Evolutionary conservation across 805 yeast genomes (phyloP).

Genomic region (Candida arabinofermentans): DNA sequence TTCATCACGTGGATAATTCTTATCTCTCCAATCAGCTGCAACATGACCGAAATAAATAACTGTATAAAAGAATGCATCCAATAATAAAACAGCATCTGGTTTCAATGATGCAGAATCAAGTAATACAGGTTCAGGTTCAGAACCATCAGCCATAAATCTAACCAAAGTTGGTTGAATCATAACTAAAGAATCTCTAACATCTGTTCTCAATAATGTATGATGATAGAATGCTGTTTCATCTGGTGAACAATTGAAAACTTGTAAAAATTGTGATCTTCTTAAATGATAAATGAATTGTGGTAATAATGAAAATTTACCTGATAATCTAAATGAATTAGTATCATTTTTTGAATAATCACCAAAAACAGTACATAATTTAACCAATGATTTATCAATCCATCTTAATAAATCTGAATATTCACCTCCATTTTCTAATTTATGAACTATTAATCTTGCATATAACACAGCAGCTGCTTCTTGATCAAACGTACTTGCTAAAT

Average conservation of each 20-base stretch:
- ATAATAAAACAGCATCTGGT: conserved; percentile 79
- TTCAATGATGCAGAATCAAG: conserved; percentile 90
- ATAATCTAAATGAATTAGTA: conserved; percentile 73
- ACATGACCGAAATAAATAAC: conserved; percentile 93
- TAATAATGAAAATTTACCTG: conserved; percentile 78
- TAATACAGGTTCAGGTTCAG: conserved; percentile 86
- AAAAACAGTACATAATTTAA: conserved; percentile 85
- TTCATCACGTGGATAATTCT: conserved; percentile 90
- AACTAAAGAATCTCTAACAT: conserved; percentile 84
- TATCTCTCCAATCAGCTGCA: conserved; percentile 94
- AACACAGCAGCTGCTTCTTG: conserved; percentile 98
- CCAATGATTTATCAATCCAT: conserved; percentile 92
- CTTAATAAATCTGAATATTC: conserved; percentile 76
- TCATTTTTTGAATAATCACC: conserved; percentile 92
- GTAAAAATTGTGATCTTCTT: conserved; percentile 93
- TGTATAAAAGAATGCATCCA: conserved; percentile 96
- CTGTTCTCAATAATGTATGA: conserved; percentile 87
- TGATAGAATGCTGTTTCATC: conserved; percentile 98
- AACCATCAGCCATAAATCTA: conserved; percentile 71
- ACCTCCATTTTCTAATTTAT: conserved; percentile 79
- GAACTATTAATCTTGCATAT: conserved; percentile 87
- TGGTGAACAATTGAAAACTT: conserved; percentile 96
- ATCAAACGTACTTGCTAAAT: conserved; percentile 69
- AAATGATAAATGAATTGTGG: conserved; percentile 96
- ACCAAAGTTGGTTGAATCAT: conserved; percentile 98